Evolutionary conservation across 2,329 filamentous ascomycete genomes (phyloP), one percentile per base, ranked within the genome.

Genomic region (Penicillium sp.): DNA sequence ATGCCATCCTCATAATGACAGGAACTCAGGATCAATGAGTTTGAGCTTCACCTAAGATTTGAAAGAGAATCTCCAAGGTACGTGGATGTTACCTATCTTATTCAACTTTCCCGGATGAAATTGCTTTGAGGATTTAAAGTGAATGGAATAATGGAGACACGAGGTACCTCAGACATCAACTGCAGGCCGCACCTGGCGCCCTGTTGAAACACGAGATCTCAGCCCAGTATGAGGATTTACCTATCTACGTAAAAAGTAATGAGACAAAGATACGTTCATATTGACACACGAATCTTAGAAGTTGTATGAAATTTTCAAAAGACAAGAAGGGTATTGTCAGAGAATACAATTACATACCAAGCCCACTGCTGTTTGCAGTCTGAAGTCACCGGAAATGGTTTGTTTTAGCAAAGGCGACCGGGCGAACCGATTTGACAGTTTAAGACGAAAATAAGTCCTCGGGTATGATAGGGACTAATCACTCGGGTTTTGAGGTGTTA

Each of bases 401-500:
- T 14, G 22, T n/a, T 50, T 42, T 22, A 48, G 46, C n/a, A 35
- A 54, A 51, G 22, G 31, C 52, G 35, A 57, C 54, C 40, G 48
- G 35, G 23, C 33, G 41, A 27, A 53, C 29, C 25, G 43, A 58
- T 26, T 26, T 54, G 57, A 54, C 45, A 49, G 25, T 25, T 29
- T 53, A 18, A 29, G 35, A 20, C 15, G 26, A 41, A 42, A n/a
- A 43, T 20, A 18, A 41, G 22, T n/a, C n/a, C n/a, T n/a, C n/a
- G n/a, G n/a, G n/a, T 29, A 29, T 31, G 48, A 26, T 52, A 41
- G 44, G 37, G 35, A 25, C 14, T 12, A 45, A 53, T 54, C 54
- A 54, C 44, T 53, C 15, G 51, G 37, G 48, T 33, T 49, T 22
- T 57, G 62, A 61, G 61, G 56, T 60, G 58, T 62, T 52, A 27